These are phyloP conservation scores for Tetracladium marchalianum DNA, from an alignment of 495 filamentous ascomycete genomes.

Conservation along the genomic window DNA sequence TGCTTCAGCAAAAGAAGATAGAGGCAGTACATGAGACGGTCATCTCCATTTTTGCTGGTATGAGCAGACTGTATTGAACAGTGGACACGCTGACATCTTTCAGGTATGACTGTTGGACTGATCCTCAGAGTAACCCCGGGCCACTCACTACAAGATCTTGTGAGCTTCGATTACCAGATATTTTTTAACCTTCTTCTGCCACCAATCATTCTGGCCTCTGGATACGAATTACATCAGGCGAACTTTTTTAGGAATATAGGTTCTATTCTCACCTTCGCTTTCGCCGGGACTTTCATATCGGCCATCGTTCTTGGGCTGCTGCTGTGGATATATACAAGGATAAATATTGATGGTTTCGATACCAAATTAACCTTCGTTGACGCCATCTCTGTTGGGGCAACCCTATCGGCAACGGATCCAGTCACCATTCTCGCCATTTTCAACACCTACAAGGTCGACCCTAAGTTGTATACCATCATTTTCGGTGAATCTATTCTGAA, in stretches of 20 bases:
- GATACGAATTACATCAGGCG: conserved; percentile 93
- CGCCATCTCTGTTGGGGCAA: conserved; percentile 90
- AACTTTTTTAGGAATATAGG: conserved; percentile 99
- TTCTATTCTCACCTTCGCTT: conserved; percentile 96
- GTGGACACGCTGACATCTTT: not conserved
- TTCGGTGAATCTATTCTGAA: conserved; percentile 98
- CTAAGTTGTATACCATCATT: conserved; percentile 94
- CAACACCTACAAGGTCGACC: conserved; percentile 98
- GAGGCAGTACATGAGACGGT: conserved; percentile 98
- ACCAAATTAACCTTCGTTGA: conserved; percentile 69
- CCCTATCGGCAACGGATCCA: conserved; percentile 90
- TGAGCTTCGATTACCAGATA: conserved; percentile 96
- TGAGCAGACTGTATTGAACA: conserved; percentile 14
- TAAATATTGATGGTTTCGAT: conserved; percentile 74
- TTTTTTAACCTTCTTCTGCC: conserved; percentile 98
- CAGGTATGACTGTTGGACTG: conserved; percentile 93
- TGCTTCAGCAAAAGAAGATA: conserved; percentile 87
- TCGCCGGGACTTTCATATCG: conserved; percentile 94
- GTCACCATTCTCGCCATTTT: conserved; percentile 98
- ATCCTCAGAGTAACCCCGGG: conserved; percentile 71
- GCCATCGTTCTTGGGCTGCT: conserved; percentile 84
- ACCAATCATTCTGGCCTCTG: conserved; percentile 93
- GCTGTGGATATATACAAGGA: conserved; percentile 77
- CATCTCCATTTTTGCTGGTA: conserved; percentile 94
- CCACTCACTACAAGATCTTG: conserved; percentile 72